Evolutionary conservation across 805 yeast species (phyloP).

Genomic region (Starmerella potacharoeniae): DNA sequence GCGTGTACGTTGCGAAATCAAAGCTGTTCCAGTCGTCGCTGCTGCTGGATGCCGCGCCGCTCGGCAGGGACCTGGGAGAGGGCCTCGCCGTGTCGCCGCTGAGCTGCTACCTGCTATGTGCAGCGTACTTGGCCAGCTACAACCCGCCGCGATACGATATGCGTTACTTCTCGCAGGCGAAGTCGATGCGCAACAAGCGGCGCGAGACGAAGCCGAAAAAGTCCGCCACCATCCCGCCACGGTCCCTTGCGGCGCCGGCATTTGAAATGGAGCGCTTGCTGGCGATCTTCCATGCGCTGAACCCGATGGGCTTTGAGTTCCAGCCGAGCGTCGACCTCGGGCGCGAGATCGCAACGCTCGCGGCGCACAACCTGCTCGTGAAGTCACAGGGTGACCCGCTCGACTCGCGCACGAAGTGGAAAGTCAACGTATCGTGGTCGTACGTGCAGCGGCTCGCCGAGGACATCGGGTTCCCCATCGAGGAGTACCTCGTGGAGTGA

Average conservation of each 20-base stretch:
- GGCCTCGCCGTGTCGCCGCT: slow-evolving; percentile 1
- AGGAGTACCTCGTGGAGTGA: slow-evolving; percentile 42
- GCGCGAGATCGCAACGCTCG: slow-evolving; percentile 48
- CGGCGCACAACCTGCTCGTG: slow-evolving; percentile 41
- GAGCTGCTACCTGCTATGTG: slow-evolving; percentile 54
- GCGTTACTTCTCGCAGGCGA: slow-evolving; percentile 55
- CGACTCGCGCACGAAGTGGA: slow-evolving; percentile 65
- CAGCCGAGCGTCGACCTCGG: slow-evolving; percentile 30
- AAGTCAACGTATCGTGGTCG: slow-evolving; percentile 61
- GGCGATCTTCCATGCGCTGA: slow-evolving; percentile 68
- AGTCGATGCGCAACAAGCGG: slow-evolving; percentile 33
- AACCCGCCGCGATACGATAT: slow-evolving; percentile 59
- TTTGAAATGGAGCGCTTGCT: slow-evolving; percentile 70
- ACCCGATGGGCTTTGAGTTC: slow-evolving; percentile 34
- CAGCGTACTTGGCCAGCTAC: slow-evolving; percentile 75
- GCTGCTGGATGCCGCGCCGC: slow-evolving; percentile 11
- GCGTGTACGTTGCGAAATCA: slow-evolving; percentile 21
- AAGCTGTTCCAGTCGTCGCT: slow-evolving; percentile 22
- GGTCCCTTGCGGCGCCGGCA: slow-evolving; percentile 56
- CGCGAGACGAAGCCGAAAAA: slow-evolving; percentile 35
- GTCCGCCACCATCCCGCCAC: slow-evolving; percentile 42
- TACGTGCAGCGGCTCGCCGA: slow-evolving; percentile 48
- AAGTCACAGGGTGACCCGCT: slow-evolving; percentile 41
- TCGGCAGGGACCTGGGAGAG: background rate
- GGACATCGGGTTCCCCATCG: slow-evolving; percentile 56